Evolutionary conservation across 805 yeast genomes (phyloP).

Genomic region (Grigorovia transvaalensis): DNA sequence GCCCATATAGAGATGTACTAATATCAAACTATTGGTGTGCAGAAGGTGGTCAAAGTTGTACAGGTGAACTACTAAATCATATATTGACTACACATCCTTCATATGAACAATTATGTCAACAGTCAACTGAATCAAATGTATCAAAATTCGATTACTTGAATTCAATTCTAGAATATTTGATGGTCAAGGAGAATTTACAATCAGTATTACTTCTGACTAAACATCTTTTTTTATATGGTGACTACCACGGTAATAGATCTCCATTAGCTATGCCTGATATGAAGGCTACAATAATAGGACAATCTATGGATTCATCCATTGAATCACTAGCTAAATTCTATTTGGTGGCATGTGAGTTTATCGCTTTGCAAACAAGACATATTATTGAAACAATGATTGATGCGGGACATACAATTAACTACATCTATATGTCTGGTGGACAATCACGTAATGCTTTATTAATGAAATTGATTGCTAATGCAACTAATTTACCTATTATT

Average conservation of each 20-base stretch:
- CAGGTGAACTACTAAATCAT: constrained; percentile 88
- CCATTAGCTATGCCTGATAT: constrained; percentile 94
- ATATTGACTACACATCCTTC: constrained; percentile 87
- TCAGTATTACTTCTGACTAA: constrained; percentile 74
- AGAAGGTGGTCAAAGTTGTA: constrained; percentile 98
- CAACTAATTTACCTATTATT: constrained; percentile 83
- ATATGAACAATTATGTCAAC: constrained; percentile 52
- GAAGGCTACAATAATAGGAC: constrained; percentile 89
- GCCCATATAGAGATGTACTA: constrained; percentile 90
- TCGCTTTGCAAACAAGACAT: constrained; percentile 95
- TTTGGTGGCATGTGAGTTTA: constrained; percentile 91
- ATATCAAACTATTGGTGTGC: constrained; percentile 91
- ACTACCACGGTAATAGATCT: constrained; percentile 90
- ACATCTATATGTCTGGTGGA: constrained; percentile 90
- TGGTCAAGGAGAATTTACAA: constrained; percentile 44
- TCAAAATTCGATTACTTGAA: constrained; percentile 80
- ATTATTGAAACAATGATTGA: constrained; percentile 76
- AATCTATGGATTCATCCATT: constrained; percentile 79
- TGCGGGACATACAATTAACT: constrained; percentile 65
- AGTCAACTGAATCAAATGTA: constrained; percentile 57
- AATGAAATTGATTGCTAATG: constrained; percentile 83
- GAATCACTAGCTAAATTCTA: constrained; percentile 80
- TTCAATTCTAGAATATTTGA: constrained; percentile 58
- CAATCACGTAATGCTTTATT: constrained; percentile 88
- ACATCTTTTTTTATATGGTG: constrained; percentile 88